These are phyloP conservation scores for Parafenestella ontariensis DNA, from an alignment of 2,329 filamentous ascomycete genomes.

Conservation along the genomic window DNA sequence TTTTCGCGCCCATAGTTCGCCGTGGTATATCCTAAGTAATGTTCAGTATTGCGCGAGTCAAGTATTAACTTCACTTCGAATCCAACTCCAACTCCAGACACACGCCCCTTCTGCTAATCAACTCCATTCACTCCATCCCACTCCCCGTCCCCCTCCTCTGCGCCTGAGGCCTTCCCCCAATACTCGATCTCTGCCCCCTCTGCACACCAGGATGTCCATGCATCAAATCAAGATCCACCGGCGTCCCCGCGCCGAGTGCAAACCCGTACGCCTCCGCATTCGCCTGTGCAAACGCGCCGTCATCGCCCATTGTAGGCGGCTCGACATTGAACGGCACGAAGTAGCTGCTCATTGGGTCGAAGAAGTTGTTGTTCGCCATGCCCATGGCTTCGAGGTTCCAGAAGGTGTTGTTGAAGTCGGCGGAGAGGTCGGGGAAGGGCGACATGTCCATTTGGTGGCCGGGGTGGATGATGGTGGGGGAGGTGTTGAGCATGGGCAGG, in stretches of 20 bases:
- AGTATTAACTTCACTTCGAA: not conserved
- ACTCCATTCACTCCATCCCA: slow-evolving; percentile 6
- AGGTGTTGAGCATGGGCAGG: slow-evolving; percentile 49
- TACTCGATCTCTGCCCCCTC: slow-evolving; percentile 4
- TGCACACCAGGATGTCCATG: slow-evolving; percentile 6
- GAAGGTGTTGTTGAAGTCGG: slow-evolving; percentile 41
- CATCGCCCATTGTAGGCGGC: slow-evolving; percentile 61
- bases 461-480: slow-evolving; percentile 38
- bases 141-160: slow-evolving; percentile 8
- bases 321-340: slow-evolving; percentile 94
- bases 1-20: not conserved
- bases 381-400: slow-evolving; percentile 46
- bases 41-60: not conserved
- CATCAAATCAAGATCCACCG: slow-evolving; percentile 19
- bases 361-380: slow-evolving; percentile 33
- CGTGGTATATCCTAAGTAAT: not conserved
- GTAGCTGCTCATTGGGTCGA: slow-evolving; percentile 71
- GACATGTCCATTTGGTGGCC: slow-evolving; percentile 43
- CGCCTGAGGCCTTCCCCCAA: not conserved
- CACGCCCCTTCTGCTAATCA: no score
- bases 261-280: slow-evolving; percentile 19
- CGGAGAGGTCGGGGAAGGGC: slow-evolving; percentile 41
- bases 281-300: slow-evolving; percentile 36
- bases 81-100: no score
- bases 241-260: slow-evolving; percentile 14